Conservation (phyloP, 129 eudicot genomes). For the Centaurea solstitialis region DNA sequence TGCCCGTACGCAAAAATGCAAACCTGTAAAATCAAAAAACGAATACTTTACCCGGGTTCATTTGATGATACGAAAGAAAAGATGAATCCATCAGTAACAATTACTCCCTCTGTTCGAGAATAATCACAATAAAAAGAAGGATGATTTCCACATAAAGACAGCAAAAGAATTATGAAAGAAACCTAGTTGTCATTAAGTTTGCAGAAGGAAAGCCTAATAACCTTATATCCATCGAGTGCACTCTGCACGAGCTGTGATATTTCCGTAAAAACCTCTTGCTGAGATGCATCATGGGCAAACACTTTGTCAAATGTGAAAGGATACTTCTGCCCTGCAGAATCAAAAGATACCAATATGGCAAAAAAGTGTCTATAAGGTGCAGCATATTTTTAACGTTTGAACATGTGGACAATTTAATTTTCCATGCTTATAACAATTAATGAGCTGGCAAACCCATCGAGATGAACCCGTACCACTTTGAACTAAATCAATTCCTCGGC, state of each 20-base stretch:
- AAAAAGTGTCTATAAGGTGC: background rate
- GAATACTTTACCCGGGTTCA: background rate
- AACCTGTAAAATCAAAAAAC: slow-evolving; percentile 37
- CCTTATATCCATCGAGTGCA: slow-evolving; percentile 80
- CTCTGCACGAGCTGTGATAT: slow-evolving; percentile 75
- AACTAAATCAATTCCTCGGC: slow-evolving; percentile 52
- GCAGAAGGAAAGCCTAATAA: background rate
- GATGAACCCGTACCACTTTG: slow-evolving; percentile 44
- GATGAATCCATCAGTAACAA: too few relatives aligned
- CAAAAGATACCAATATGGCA: background rate
- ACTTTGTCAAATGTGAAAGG: slow-evolving; percentile 67
- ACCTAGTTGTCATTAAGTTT: background rate
- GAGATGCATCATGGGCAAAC: slow-evolving; percentile 56
- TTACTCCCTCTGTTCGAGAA: background rate
- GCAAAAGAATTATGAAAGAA: too few relatives aligned
- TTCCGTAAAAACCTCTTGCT: slow-evolving; percentile 62
- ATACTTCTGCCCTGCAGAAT: slow-evolving; percentile 47
- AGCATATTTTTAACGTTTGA: background rate
- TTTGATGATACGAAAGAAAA: background rate
- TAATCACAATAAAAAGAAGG: too few relatives aligned
- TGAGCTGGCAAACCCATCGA: background rate
- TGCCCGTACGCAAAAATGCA: slow-evolving; percentile 79
- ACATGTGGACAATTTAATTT: background rate
- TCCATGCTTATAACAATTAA: too few relatives aligned
- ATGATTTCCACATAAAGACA: too few relatives aligned